phyloP scores from a whole-genome alignment of 495 filamentous ascomycete species.

The Lophium mytilinum region DNA sequence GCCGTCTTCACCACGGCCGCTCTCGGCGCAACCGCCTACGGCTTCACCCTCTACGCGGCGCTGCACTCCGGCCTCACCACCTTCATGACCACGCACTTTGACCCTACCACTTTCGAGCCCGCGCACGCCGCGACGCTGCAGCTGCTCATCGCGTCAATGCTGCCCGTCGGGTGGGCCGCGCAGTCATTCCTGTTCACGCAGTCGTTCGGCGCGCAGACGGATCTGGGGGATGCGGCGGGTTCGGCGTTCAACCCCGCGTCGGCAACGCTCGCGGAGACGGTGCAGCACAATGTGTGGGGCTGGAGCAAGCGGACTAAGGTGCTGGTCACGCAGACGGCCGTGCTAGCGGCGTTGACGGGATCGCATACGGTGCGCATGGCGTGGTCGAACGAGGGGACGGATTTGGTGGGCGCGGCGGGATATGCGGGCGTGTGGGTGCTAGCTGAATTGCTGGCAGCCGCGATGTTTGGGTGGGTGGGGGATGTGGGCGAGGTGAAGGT shows the following conservation, averaged over 20 bases:
- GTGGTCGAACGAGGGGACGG: constrained; percentile 56
- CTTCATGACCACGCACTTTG: constrained; percentile 62
- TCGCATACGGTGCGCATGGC: constrained; percentile 59
- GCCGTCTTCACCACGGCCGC: constrained; percentile 56
- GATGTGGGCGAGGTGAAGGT: constrained; percentile 38
- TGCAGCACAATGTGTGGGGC: constrained; percentile 50
- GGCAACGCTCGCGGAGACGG: constrained; percentile 50
- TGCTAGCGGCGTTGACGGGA: constrained; percentile 42
- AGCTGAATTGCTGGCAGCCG: constrained; percentile 50
- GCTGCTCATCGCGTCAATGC: constrained; percentile 43
- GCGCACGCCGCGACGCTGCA: constrained; percentile 51
- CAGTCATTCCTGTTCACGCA: constrained; percentile 69
- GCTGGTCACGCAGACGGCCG: constrained; percentile 53
- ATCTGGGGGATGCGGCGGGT: constrained; percentile 12
- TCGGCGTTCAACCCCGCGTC: constrained; percentile 45
- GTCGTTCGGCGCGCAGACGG: constrained; percentile 29
- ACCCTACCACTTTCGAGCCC: constrained; percentile 53
- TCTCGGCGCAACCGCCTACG: constrained; percentile 60
- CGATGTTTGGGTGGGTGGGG: constrained; percentile 53
- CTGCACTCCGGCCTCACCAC: constrained; percentile 57
- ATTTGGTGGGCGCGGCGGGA: constrained; percentile 54
- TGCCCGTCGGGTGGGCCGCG: constrained; percentile 61
- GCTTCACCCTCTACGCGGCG: constrained; percentile 53
- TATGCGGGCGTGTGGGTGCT: constrained; percentile 66
- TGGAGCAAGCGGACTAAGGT: constrained; percentile 53